Percentiles rank a stretch among this genome's conserved stretches.
phyloP scores from a whole-genome alignment of 2,329 filamentous ascomycete genomes.

The Colletotrichum endophyticum region DNA sequence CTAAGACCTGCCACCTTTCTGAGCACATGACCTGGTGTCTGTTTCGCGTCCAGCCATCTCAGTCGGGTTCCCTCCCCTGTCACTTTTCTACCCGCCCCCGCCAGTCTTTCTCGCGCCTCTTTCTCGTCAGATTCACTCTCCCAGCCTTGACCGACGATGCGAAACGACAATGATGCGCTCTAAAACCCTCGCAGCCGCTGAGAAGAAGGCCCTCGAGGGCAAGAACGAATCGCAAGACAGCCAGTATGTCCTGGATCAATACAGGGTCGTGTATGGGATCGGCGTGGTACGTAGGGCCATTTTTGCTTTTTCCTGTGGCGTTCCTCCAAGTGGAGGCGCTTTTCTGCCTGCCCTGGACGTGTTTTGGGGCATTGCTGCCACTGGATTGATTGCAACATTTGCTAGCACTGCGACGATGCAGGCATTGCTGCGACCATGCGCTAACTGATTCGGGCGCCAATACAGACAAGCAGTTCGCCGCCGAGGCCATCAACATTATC shows the following conservation, averaged over 20 bases:
- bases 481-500: neutral
- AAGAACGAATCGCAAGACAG: constrained; percentile 48
- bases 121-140: neutral
- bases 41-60: neutral
- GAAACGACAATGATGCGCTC: constrained; percentile 30
- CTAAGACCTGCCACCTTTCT: neutral
- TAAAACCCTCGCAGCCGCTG: constrained; percentile 30
- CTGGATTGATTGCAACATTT: neutral
- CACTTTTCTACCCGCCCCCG: neutral
- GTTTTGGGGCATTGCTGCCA: constrained; percentile 6
- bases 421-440: neutral
- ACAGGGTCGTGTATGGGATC: constrained; percentile 42
- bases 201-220: constrained; percentile 30
- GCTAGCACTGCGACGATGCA: constrained; percentile 13
- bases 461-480: constrained; percentile 21
- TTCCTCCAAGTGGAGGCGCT: neutral
- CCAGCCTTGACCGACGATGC: neutral
- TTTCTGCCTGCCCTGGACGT: neutral
- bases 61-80: neutral
- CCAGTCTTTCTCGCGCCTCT: neutral
- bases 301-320: constrained; percentile 16
- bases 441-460: constrained; percentile 9
- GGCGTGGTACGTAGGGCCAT: constrained; percentile 38
- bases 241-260: constrained; percentile 43
- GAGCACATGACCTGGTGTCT: neutral